These are phyloP conservation scores for Tricholoma flavovirens DNA, from an alignment of 768 basidiomycete genomes.

Conservation along the genomic window DNA sequence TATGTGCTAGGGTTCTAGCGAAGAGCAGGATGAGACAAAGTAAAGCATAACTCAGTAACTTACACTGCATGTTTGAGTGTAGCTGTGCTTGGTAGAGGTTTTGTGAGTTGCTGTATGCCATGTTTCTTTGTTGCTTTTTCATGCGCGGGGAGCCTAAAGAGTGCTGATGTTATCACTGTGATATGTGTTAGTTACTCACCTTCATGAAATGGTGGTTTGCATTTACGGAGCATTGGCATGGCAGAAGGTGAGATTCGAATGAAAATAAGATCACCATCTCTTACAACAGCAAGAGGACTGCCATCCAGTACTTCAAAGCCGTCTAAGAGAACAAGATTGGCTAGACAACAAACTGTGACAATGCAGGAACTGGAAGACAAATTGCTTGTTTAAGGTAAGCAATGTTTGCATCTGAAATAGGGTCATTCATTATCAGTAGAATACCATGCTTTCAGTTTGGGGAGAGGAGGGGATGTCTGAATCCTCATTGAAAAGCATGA, in stretches of 20 bases:
- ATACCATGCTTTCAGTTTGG: slow-evolving; percentile 49
- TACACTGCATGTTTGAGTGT: neutral
- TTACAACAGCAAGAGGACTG: slow-evolving; percentile 31
- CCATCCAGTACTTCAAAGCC: slow-evolving; percentile 44
- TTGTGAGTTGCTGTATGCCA: neutral
- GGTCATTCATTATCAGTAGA: slow-evolving; percentile 27
- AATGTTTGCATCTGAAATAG: slow-evolving; percentile 19
- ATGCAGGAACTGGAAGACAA: slow-evolving; percentile 26
- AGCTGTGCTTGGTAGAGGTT: neutral
- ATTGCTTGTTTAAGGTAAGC: slow-evolving; percentile 34
- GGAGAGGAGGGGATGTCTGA: slow-evolving; percentile 42
- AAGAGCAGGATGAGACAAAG: too few relatives aligned
- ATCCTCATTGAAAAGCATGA: slow-evolving; percentile 48
- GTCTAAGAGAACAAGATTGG: slow-evolving; percentile 33
- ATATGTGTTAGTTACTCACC: neutral
- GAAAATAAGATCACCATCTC: slow-evolving; percentile 46
- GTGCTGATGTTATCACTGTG: neutral
- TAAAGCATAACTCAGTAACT: neutral
- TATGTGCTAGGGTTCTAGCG: too few relatives aligned
- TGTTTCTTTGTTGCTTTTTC: slow-evolving; percentile 21
- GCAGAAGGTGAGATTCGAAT: slow-evolving; percentile 18
- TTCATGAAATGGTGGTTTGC: neutral
- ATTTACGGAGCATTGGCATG: neutral
- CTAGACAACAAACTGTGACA: slow-evolving; percentile 21
- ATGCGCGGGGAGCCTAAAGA: slow-evolving; percentile 4